These are phyloP conservation scores for Mycena polygramma DNA, from an alignment of 768 basidiomycete species.

Conservation along the genomic window DNA sequence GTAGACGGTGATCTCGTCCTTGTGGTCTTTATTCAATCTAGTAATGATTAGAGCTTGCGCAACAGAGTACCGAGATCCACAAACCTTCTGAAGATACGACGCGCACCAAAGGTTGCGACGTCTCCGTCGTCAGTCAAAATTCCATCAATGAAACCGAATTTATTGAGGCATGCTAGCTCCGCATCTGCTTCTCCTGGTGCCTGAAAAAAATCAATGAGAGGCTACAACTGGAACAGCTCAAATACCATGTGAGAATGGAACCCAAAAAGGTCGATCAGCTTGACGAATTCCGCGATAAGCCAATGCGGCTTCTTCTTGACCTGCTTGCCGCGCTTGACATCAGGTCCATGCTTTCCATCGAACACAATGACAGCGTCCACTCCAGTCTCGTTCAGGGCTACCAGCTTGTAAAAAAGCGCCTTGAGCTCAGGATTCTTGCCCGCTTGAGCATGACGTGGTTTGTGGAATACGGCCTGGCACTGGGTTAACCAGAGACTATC, in stretches of 20 bases:
- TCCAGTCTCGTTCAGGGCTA: constrained; percentile 50
- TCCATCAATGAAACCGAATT: neutral
- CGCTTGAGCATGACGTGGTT: constrained; percentile 34
- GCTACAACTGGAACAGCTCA: neutral
- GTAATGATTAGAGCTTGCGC: neutral
- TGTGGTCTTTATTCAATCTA: constrained; percentile 57
- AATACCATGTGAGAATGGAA: neutral
- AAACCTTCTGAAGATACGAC: neutral
- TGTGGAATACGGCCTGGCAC: constrained; percentile 21
- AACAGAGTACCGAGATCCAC: neutral
- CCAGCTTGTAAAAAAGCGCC: constrained; percentile 59
- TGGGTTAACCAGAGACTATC: constrained; percentile 32
- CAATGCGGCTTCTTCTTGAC: constrained; percentile 31
- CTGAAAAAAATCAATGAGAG: neutral
- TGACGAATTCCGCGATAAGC: neutral
- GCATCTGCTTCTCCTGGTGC: neutral
- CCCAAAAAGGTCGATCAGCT: neutral
- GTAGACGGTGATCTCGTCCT: constrained; percentile 54
- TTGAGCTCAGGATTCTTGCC: constrained; percentile 61
- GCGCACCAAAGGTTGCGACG: neutral
- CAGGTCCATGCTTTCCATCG: constrained; percentile 60
- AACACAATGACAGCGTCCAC: constrained; percentile 63
- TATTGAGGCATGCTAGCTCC: neutral
- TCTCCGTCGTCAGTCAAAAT: constrained; percentile 1
- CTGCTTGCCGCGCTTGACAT: constrained; percentile 53